These are phyloP conservation scores for Arctostaphylos glauca DNA, from an alignment of 148 eudicot species.

Conservation along the genomic window DNA sequence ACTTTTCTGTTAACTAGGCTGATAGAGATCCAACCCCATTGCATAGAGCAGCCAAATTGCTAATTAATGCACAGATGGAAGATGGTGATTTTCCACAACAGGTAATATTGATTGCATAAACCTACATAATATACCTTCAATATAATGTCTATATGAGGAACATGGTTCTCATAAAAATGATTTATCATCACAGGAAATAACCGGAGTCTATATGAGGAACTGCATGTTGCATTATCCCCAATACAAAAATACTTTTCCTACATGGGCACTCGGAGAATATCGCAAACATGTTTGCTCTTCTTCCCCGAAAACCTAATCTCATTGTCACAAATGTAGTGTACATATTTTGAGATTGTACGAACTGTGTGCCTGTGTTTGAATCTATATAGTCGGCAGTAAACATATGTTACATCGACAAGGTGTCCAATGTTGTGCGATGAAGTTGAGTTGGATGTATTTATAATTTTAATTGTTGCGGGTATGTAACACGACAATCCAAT, in stretches of 20 bases:
- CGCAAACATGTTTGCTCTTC: not conserved
- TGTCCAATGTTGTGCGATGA: too few relatives aligned
- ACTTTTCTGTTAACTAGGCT: not conserved
- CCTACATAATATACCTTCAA: too few relatives aligned
- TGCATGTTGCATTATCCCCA: not conserved
- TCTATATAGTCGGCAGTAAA: too few relatives aligned
- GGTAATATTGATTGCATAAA: not conserved
- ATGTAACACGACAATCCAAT: too few relatives aligned
- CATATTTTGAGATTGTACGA: not conserved
- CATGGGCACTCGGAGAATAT: not conserved
- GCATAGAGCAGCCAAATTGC: not conserved
- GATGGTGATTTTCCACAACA: slow-evolving; percentile 2
- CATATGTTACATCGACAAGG: too few relatives aligned
- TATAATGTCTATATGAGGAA: too few relatives aligned
- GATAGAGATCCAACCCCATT: not conserved
- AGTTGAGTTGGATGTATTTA: too few relatives aligned
- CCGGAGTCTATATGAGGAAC: not conserved
- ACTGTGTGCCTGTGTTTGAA: not conserved
- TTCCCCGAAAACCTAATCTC: not conserved
- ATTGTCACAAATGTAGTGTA: not conserved
- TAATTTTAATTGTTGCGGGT: too few relatives aligned
- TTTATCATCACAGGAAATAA: not conserved
- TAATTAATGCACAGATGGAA: not conserved
- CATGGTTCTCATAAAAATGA: too few relatives aligned
- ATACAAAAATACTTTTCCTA: not conserved